Conservation (phyloP, 768 basidiomycete species). For the Boletus vinaceobasis region DNA sequence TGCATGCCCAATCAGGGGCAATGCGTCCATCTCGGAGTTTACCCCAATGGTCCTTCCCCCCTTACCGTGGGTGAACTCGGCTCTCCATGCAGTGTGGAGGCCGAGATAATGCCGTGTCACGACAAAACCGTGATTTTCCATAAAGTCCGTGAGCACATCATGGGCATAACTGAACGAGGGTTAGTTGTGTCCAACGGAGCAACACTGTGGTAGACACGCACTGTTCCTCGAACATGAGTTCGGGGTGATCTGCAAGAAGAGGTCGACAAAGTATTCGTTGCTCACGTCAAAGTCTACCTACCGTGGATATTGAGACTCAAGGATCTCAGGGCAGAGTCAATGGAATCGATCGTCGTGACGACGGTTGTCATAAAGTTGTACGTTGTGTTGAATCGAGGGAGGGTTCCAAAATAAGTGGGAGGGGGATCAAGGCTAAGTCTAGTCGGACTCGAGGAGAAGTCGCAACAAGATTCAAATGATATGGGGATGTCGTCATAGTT, state of each 20-base stretch:
- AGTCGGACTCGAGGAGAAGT: conserved; percentile 36
- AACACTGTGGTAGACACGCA: conserved; percentile 28
- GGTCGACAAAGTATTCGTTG: conserved; percentile 4
- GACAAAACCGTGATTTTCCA: conserved; percentile 63
- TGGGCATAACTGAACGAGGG: conserved; percentile 58
- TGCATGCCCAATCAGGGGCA: conserved; percentile 56
- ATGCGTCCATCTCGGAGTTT: conserved; percentile 74
- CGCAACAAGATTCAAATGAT: conserved; percentile 42
- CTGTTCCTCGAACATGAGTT: conserved; percentile 65
- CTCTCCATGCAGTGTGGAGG: conserved; percentile 74
- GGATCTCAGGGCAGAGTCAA: conserved; percentile 51
- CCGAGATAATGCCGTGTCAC: conserved; percentile 70
- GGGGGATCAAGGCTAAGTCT: conserved; percentile 31
- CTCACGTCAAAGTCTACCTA: conserved; percentile 29
- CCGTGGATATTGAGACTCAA: conserved; percentile 74
- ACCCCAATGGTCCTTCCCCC: conserved; percentile 69
- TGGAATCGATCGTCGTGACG: conserved; percentile 48
- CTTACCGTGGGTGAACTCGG: conserved; percentile 57
- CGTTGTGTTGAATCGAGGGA: conserved; percentile 12
- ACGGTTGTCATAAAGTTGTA: conserved; percentile 51
- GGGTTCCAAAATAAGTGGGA: conserved; percentile 40
- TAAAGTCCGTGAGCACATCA: conserved; percentile 62
- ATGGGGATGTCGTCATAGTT: conserved; percentile 20
- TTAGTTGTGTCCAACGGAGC: conserved; percentile 2
- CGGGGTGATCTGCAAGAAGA: conserved; percentile 54